Base-by-base conservation (phyloP, 2,329 filamentous ascomycete genomes). In the Hypoxylon sp. region DNA sequence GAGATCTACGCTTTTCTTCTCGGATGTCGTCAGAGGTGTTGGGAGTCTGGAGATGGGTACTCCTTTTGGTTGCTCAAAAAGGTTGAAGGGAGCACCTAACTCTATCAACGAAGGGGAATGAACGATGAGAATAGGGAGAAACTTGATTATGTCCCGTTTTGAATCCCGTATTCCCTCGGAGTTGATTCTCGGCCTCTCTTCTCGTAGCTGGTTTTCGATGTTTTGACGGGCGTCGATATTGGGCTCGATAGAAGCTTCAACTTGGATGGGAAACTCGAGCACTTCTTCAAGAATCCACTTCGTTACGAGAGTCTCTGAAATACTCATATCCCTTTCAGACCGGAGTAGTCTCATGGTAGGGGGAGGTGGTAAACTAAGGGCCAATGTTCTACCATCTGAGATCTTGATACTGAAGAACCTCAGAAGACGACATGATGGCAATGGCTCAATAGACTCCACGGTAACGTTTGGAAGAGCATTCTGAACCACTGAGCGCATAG, bases 251-350 rank as follows among this genome's bases (percentile, higher is more conserved):
- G 26, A 22, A 53, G 26, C 26, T 33, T 51, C 33, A 24, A 3
- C 47, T 57, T 64, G 50, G 1, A 17, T 31, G 22, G 60, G 33
- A 44, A 42, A 33, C 39, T 61, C 60, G 33, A 65, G 52, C 39
- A 55, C 39, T 53, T 33, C 39, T 61, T 73, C 59, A 50, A 60
- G 61, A 37, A 87, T 76, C 84, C 84, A 88, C 58, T 75, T 77
- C 39, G 87, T 72, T 1, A 85, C 71, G 8, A 79, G 74, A 9
- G 82, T 82, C 70, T 87, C 85, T 22, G 84, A 82, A 24, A 77
- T 74, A 53, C 84, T 77, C 46, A 82, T 79, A 37, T 75, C 80
- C 52, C 81, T 80, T 72, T 88, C 86, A 53, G 78, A 83, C 31
- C 85, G 81, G 33, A 88, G 77, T 29, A 86, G 77, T 59, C 81